Conservation (phyloP, 345 rosid species). For the Geranium brycei region DNA sequence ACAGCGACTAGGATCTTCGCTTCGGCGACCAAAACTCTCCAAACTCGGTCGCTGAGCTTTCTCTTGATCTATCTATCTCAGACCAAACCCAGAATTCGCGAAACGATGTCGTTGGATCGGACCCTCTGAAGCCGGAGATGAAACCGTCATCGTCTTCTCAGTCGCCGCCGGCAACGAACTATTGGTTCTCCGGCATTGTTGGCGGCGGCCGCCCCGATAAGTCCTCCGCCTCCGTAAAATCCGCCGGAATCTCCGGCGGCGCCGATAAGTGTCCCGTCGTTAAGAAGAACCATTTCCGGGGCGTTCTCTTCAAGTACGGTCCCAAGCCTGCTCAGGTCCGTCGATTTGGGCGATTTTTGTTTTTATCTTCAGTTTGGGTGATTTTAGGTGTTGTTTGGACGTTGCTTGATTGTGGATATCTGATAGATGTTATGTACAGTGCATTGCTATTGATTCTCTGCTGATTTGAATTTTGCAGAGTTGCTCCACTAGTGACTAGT, state of each 20-base stretch:
- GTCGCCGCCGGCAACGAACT: constrained; percentile 3
- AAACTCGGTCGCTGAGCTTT: no score
- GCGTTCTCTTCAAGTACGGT: constrained; percentile 82
- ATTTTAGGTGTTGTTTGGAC: not conserved
- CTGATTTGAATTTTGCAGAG: not conserved
- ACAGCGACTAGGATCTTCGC: no score
- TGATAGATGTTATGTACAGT: not conserved
- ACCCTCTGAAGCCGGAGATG: no score
- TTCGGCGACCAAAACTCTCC: no score
- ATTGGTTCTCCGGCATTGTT: constrained; percentile 70
- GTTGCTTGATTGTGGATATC: not conserved
- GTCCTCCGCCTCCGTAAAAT: constrained; percentile 25
- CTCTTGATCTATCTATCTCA: no score
- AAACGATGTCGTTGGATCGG: no score
- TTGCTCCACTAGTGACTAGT: not conserved
- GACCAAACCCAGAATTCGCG: no score
- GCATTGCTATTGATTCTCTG: not conserved
- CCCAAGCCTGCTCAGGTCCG: constrained; percentile 73
- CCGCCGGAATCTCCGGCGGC: constrained; percentile 19
- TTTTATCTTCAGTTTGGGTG: not conserved
- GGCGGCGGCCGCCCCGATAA: constrained; percentile 54
- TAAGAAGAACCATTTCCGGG: constrained; percentile 88
- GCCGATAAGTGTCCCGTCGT: constrained; percentile 46
- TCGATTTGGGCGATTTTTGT: not conserved
- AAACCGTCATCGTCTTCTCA: not conserved